Evolutionary conservation across 176 grass and related monocot genomes (phyloP).

Genomic region (Calamus simplicifolius): DNA sequence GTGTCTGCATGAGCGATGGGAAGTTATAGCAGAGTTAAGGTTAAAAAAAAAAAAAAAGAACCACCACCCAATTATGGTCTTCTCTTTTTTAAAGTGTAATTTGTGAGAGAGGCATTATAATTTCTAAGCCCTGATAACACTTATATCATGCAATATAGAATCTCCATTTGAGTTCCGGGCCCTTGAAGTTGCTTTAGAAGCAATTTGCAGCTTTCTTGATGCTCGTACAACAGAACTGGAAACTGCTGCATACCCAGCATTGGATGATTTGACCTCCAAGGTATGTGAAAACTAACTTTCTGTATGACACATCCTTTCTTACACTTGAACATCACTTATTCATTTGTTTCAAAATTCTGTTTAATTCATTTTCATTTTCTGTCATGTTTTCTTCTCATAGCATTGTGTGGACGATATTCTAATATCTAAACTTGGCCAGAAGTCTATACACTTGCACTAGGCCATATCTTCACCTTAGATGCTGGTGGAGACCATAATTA

Average conservation of each 20-base stretch:
- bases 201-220: slow-evolving; percentile 25
- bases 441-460: too few relatives aligned
- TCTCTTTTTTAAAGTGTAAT: background rate
- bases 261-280: slow-evolving; percentile 28
- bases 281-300: background rate
- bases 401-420: too few relatives aligned
- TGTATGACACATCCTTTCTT: background rate
- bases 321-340: background rate
- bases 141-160: slow-evolving; percentile 1
- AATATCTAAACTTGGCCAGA: too few relatives aligned
- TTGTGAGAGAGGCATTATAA: background rate
- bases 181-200: slow-evolving; percentile 28
- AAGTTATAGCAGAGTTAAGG: too few relatives aligned
- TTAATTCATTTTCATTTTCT: too few relatives aligned
- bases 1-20: too few relatives aligned
- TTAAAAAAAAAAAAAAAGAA: too few relatives aligned
- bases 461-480: too few relatives aligned
- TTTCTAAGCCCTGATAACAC: background rate
- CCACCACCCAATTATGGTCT: too few relatives aligned
- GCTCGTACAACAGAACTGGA: slow-evolving; percentile 18
- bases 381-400: too few relatives aligned
- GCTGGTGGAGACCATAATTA: too few relatives aligned
- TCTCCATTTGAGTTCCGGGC: slow-evolving; percentile 30
- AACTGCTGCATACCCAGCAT: slow-evolving; percentile 23
- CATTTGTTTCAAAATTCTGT: too few relatives aligned